Percentiles rank a stretch among this genome's conserved stretches.
Evolutionary conservation across 306 rosid genomes (phyloP).

Genomic region (Begonia loranthoides): DNA sequence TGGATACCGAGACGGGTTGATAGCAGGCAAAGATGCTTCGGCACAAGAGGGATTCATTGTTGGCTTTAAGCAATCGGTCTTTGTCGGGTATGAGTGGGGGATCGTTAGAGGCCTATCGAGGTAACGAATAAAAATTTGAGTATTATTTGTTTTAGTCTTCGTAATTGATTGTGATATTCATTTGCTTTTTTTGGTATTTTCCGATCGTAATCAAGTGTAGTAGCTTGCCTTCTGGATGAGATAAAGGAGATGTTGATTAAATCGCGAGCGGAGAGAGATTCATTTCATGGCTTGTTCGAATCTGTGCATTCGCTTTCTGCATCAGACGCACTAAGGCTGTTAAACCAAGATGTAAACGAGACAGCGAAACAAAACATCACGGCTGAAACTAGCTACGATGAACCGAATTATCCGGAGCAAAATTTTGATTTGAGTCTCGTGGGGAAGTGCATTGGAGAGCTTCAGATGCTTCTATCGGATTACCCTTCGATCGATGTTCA

Average conservation of each 20-base stretch:
- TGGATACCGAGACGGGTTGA: constrained; percentile 78
- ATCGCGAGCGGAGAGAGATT: constrained; percentile 29
- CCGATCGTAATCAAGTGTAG: constrained; percentile 30
- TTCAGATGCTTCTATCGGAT: constrained; percentile 32
- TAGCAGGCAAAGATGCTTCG: constrained; percentile 70
- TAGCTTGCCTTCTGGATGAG: constrained; percentile 55
- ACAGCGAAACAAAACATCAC: constrained; percentile 15
- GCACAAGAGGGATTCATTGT: constrained; percentile 77
- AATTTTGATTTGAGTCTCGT: constrained; percentile 17
- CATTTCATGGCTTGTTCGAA: constrained; percentile 43
- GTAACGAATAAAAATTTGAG: constrained; percentile 14
- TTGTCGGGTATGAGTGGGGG: constrained; percentile 57
- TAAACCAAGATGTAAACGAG: constrained; percentile 28
- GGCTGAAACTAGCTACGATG: constrained; percentile 12
- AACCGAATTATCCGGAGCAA: constrained; percentile 18
- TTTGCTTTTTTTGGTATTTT: constrained; percentile 12
- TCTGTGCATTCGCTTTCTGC: constrained; percentile 55
- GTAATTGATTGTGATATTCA: background rate
- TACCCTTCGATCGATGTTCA: constrained; percentile 31
- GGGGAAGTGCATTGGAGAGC: constrained; percentile 26
- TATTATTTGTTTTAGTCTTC: background rate
- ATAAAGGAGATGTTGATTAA: constrained; percentile 44
- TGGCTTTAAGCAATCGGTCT: constrained; percentile 63
- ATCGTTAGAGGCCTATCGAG: constrained; percentile 75
- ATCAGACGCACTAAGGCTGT: constrained; percentile 42